Percentiles rank a stretch among this genome's conserved stretches.
phyloP scores from a whole-genome alignment of 257 asterid species.

The Striga asiatica region DNA sequence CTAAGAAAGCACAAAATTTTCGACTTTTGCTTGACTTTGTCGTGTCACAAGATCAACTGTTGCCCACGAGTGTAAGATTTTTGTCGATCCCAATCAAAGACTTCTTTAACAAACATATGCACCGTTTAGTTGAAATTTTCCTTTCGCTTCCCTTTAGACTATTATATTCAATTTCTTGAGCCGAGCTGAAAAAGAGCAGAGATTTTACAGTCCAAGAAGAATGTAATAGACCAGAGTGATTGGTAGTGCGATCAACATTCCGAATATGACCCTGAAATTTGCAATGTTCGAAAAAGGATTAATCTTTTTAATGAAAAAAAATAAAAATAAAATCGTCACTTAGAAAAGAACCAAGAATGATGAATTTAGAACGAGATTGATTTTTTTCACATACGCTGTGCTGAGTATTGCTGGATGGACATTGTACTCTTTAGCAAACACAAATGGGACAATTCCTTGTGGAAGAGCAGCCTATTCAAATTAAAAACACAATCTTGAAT shows the following conservation, averaged over 20 bases:
- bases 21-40: too few relatives aligned
- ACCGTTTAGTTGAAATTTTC: too few relatives aligned
- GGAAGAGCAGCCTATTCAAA: slow-evolving; percentile 88
- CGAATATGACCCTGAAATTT: slow-evolving; percentile 48
- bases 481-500: not conserved
- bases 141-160: not conserved
- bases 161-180: too few relatives aligned
- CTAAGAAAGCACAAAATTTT: too few relatives aligned
- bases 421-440: slow-evolving; percentile 91
- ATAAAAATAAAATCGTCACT: not conserved
- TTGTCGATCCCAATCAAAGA: not conserved
- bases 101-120: not conserved
- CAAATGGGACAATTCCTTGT: slow-evolving; percentile 96
- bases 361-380: not conserved
- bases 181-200: too few relatives aligned
- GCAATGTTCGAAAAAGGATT: not conserved
- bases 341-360: not conserved
- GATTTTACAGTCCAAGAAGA: slow-evolving; percentile 37
- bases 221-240: slow-evolving; percentile 56
- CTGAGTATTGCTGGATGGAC: slow-evolving; percentile 93
- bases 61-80: not conserved
- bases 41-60: not conserved
- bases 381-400: slow-evolving; percentile 50
- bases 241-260: slow-evolving; percentile 55
- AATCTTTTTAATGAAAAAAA: not conserved